Evolutionary conservation across 2,329 filamentous ascomycete genomes (phyloP), one percentile per base, ranked within the genome.

Genomic region (Cordyceps farinosa): DNA sequence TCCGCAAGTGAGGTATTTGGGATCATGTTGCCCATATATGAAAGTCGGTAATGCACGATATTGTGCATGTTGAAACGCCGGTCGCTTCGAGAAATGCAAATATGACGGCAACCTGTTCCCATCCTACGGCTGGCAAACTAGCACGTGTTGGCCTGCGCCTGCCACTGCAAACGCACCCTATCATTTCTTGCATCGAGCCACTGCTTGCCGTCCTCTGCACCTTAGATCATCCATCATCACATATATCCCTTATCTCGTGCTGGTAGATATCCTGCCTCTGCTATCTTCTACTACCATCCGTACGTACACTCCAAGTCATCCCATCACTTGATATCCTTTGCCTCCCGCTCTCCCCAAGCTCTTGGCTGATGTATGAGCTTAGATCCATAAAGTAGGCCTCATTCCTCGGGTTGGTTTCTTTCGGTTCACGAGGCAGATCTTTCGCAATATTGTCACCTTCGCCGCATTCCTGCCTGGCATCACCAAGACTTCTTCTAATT

Each of bases 341-440:
- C 11, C 7, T 8, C 29, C 15, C 3, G 32, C 30, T 17, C n/a
- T 30, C 38, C 22, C 54, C 50, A 42, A 40, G 17, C 29, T 17
- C 29, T 17, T 36, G 42, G 15, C 42, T 30, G 30, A 29, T 11
- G 17, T 13, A 29, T 4, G 32, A 58, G 44, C 13, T 40, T 29
- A 36, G 13, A n/a, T 50, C 57, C 63, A 40, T 15, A 13, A 11
- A 40, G 11, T 40, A 5, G 5, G 11, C 13, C 2, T 40, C 13
- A 13, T 3, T 40, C 38, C 13, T 15, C 38, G 38, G 15, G 38
- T 40, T 15, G 13, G 11, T 40, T 62, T 70, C 67, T 50, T 60
- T 66, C 65, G 67, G 58, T 65, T 57, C 66, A 68, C 53, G 65
- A 64, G 68, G 69, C 64, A 52, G 62, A 61, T 34, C 63, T 65